Conservation (phyloP, 768 basidiomycete genomes). For the Mrakia frigida region DNA sequence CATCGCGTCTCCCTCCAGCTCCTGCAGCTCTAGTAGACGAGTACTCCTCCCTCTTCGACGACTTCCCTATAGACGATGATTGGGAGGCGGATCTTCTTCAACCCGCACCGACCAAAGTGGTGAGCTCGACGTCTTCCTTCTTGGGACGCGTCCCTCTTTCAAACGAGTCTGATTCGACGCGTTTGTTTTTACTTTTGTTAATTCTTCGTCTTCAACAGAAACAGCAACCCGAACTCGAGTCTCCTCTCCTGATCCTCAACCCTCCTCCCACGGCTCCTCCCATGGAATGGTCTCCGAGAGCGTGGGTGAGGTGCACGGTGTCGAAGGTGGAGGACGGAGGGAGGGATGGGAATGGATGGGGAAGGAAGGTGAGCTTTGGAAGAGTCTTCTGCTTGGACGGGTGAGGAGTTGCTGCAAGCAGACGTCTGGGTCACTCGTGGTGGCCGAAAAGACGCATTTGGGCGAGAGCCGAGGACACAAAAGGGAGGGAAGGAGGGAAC, state of each 20-base stretch:
- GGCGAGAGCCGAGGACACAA: too few relatives aligned
- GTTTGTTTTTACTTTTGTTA: background rate
- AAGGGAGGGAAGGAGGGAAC: background rate
- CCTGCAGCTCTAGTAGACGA: background rate
- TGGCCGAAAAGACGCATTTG: too few relatives aligned
- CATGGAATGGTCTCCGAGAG: background rate
- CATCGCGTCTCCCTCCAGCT: background rate
- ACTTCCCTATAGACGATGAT: constrained; percentile 11
- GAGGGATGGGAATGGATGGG: background rate
- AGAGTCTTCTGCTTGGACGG: too few relatives aligned
- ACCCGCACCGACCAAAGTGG: background rate
- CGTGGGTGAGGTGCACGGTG: constrained; percentile 25
- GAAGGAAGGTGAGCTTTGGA: background rate
- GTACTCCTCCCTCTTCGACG: constrained; percentile 10
- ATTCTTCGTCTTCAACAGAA: background rate
- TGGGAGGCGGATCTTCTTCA: background rate
- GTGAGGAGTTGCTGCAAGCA: too few relatives aligned
- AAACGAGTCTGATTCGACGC: background rate
- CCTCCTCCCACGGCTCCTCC: constrained; percentile 18
- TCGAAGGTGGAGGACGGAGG: background rate
- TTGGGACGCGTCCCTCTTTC: background rate
- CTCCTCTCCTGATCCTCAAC: constrained; percentile 1
- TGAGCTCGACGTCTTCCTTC: background rate
- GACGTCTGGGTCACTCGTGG: too few relatives aligned
- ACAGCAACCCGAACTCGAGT: background rate